Evolutionary conservation across 495 filamentous ascomycete species (phyloP).

Genomic region (Aspergillus funiculosus): DNA sequence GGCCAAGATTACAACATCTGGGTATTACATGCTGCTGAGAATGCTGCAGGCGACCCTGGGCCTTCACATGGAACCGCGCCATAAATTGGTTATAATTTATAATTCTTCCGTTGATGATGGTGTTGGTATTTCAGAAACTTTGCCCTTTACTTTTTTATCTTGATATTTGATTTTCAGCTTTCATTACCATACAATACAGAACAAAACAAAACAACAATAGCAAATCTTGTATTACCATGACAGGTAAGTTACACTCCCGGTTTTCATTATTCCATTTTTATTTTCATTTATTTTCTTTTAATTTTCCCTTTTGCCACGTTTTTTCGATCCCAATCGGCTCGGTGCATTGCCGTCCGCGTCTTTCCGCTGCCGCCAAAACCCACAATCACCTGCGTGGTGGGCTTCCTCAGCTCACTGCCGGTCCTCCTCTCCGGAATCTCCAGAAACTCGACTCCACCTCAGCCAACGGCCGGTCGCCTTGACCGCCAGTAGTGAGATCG

Average conservation of each 20-base stretch:
- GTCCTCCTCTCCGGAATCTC: conserved; percentile 15
- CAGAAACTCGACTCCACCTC: conserved; percentile 13
- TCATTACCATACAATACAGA: conserved; percentile 13
- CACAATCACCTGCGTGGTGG: conserved; percentile 18
- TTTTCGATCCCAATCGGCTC: conserved; percentile 36
- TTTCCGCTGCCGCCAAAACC: conserved; percentile 36
- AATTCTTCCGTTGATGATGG: conserved; percentile 1
- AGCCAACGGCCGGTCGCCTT: conserved; percentile 14
- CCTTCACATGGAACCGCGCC: conserved; percentile 9
- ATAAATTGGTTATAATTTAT: conserved; percentile 4
- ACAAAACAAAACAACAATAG: conserved; percentile 8
- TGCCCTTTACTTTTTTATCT: background rate
- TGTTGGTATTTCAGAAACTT: conserved; percentile 2
- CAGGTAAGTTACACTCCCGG: conserved; percentile 5
- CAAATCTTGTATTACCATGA: conserved; percentile 14
- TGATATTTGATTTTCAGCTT: conserved; percentile 1
- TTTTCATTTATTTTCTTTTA: conserved; percentile 4
- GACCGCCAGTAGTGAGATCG: conserved; percentile 12
- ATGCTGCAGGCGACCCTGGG: conserved; percentile 9
- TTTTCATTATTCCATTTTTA: conserved; percentile 1
- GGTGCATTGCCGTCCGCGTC: conserved; percentile 40
- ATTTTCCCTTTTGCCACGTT: conserved; percentile 34
- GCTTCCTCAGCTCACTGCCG: conserved; percentile 9
- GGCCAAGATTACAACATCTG: background rate
- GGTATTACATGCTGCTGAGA: background rate